A percentile compares a stretch with the other conserved stretches of the same genome.
Conservation (phyloP, 2,329 filamentous ascomycete species). For the Tolypocladium ovalisporum region DNA sequence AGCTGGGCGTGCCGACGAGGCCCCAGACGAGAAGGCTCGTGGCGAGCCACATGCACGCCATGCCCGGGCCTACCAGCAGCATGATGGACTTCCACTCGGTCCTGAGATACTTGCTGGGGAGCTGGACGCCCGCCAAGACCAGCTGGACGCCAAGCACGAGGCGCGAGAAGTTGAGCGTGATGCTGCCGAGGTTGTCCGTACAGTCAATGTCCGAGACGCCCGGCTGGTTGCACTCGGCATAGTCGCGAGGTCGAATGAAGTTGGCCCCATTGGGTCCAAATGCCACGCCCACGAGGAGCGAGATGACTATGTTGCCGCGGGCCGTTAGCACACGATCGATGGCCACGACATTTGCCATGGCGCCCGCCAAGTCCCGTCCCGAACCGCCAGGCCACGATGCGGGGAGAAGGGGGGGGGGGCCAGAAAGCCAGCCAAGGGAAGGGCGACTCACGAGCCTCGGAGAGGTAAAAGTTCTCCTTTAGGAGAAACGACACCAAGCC, state of each 20-base stretch:
- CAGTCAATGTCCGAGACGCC: conserved; percentile 16
- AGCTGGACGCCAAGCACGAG: conserved; percentile 86
- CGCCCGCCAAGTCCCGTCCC: neutral
- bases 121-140: conserved; percentile 76
- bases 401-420: no score
- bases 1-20: conserved; percentile 58
- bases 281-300: conserved; percentile 64
- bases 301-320: conserved; percentile 50
- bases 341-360: neutral
- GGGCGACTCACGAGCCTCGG: conserved; percentile 63
- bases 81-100: conserved; percentile 68
- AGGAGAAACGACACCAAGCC: conserved; percentile 80
- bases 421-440: no score
- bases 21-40: conserved; percentile 73
- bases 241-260: conserved; percentile 64
- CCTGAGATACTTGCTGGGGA: conserved; percentile 71
- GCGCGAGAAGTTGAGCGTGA: conserved; percentile 76
- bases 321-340: neutral
- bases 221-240: conserved; percentile 38
- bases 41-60: conserved; percentile 77
- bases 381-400: neutral
- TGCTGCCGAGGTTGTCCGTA: conserved; percentile 49
- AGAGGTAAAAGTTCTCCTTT: conserved; percentile 85
- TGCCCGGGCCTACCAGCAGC: conserved; percentile 70
- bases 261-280: conserved; percentile 73